phyloP scores from a whole-genome alignment of 768 basidiomycete genomes.

The Kwoniella dendrophila region DNA sequence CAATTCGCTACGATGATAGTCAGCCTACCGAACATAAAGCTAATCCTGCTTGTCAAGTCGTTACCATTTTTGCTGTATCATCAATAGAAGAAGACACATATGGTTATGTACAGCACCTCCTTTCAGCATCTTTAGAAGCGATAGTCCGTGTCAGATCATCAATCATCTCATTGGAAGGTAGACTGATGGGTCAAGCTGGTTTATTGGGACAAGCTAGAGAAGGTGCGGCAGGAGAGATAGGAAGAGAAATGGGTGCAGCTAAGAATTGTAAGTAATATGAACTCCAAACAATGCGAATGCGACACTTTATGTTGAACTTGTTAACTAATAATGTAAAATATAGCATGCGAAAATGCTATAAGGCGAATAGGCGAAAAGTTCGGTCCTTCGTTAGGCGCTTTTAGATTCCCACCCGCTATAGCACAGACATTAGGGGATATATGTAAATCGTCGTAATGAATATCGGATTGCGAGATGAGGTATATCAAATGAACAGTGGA shows the following conservation, averaged over 20 bases:
- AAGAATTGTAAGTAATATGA: slow-evolving; percentile 8
- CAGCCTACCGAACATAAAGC: background rate
- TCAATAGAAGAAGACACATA: slow-evolving; percentile 52
- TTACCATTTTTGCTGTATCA: slow-evolving; percentile 41
- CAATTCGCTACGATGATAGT: slow-evolving; percentile 2
- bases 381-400: slow-evolving; percentile 46
- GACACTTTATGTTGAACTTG: background rate
- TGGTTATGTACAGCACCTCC: slow-evolving; percentile 50
- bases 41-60: slow-evolving; percentile 29
- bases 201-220: slow-evolving; percentile 11
- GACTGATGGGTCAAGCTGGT: slow-evolving; percentile 25
- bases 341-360: slow-evolving; percentile 43
- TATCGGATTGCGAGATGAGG: background rate
- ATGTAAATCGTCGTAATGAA: slow-evolving; percentile 16
- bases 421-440: slow-evolving; percentile 37
- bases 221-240: slow-evolving; percentile 17
- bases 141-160: slow-evolving; percentile 41
- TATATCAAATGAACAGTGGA: background rate
- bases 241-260: slow-evolving; percentile 9
- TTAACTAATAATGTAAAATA: background rate
- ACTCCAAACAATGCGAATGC: background rate
- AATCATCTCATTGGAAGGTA: slow-evolving; percentile 28
- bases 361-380: slow-evolving; percentile 38
- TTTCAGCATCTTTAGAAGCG: slow-evolving; percentile 47
- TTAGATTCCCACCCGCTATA: slow-evolving; percentile 45